Base-by-base conservation (phyloP, 2,329 filamentous ascomycete species). In the Berkeleyomyces rouxiae region DNA sequence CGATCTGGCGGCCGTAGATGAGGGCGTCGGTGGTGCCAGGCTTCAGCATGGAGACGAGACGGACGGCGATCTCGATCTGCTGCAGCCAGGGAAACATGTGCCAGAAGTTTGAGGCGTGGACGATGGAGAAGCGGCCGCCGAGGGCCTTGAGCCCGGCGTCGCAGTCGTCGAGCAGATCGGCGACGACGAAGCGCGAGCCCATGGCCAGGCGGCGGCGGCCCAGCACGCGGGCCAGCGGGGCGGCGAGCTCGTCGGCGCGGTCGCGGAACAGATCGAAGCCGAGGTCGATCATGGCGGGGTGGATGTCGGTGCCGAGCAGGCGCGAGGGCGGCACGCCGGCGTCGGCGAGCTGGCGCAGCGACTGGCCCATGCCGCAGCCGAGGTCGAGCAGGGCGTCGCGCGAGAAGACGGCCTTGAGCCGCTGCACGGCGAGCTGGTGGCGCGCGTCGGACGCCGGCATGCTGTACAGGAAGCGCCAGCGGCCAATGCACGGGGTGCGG, bases 241-340 rank as follows among this genome's bases (percentile, higher is more conserved):
- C 10, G 0, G 62, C 65, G 1, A 61, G 61, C 6, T 69, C 66
- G 5, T 65, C 66, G 13, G 66, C 67, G 16, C 66, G 64, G 65
- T 86, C 85, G 55, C 77, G 75, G 71, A 87, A 88, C 23, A 88
- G 74, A 61, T 85, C 81, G 69, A 84, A 83, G 37, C 82, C 82
- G n/a, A 81, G 70, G 9, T 81, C 74, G 61, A 83, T 74, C 66
- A 83, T 80, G n/a, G 72, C 72, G 23, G 73, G 67, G 51, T 77
- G 73, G 2, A 80, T 65, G 65, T 82, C 80, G 3, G 74, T 72
- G 16, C 78, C 80, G 64, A 76, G 77, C n/a, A 83, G 70, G 55
- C 76, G 75, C 13, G 72, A 69, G 4, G 75, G 72, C 33, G 75
- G 71, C 6, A 79, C 79, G 23, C 80, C 80, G 63, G 81, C 78